Conservation (phyloP, 768 basidiomycete genomes). For the Hericium coralloides region DNA sequence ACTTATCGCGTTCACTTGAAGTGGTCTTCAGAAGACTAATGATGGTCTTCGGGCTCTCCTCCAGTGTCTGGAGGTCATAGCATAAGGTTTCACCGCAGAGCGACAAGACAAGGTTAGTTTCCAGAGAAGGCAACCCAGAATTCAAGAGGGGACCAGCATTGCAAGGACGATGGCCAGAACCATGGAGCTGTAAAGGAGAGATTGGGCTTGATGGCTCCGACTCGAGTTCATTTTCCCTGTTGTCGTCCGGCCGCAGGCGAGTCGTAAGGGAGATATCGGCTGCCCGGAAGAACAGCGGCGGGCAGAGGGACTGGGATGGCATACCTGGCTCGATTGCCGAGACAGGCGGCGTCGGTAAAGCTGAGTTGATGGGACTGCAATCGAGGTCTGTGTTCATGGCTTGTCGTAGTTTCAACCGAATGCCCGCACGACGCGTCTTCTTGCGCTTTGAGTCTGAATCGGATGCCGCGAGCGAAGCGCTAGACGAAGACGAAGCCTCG, state of each 20-base stretch:
- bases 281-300: too few species aligned
- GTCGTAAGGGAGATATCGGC: neutral
- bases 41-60: conserved; percentile 34
- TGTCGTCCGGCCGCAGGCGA: neutral
- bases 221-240: neutral
- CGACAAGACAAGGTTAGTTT: conserved; percentile 8
- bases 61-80: conserved; percentile 34
- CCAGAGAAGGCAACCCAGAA: conserved; percentile 5
- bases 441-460: neutral
- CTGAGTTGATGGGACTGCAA: neutral
- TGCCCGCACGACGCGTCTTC: neutral
- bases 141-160: neutral
- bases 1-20: conserved; percentile 39
- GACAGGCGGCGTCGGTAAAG: neutral
- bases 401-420: neutral
- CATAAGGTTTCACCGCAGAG: conserved; percentile 8
- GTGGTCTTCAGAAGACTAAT: conserved; percentile 38
- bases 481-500: too few species aligned
- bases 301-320: too few species aligned
- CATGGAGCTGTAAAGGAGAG: neutral
- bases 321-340: too few species aligned
- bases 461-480: too few species aligned
- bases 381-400: neutral
- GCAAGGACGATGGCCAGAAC: neutral
- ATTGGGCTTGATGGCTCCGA: neutral